A percentile compares a stretch with the other conserved stretches of the same genome.
Evolutionary conservation across 768 basidiomycete genomes (phyloP).

Genomic region (Lactarius tabidus): DNA sequence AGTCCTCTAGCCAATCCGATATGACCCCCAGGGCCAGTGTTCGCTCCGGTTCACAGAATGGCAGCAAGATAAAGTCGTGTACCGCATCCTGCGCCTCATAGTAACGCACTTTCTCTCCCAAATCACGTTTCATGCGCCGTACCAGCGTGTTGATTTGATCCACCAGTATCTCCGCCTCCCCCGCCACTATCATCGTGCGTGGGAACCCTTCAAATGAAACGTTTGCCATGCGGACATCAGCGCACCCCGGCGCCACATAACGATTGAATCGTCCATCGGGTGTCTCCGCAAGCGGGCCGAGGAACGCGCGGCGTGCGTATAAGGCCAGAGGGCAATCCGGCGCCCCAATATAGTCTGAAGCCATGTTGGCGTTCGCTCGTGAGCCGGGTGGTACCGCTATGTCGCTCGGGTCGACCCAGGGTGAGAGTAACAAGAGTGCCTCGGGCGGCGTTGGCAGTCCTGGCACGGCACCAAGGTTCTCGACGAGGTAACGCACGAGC

Average conservation of each 20-base stretch:
- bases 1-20: conserved; percentile 22
- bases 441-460: conserved; percentile 9
- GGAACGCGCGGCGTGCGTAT: conserved; percentile 17
- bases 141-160: conserved; percentile 35
- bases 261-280: conserved; percentile 7
- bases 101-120: conserved; percentile 32
- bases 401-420: conserved; percentile 16
- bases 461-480: background rate
- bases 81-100: conserved; percentile 32
- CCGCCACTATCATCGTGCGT: conserved; percentile 33
- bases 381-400: conserved; percentile 10
- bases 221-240: conserved; percentile 25
- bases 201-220: conserved; percentile 33
- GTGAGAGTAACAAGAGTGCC: conserved; percentile 16
- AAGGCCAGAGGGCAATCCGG: conserved; percentile 4
- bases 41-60: conserved; percentile 30
- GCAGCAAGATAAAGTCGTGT: conserved; percentile 30
- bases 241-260: conserved; percentile 5
- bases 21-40: conserved; percentile 25
- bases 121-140: conserved; percentile 32
- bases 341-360: conserved; percentile 13
- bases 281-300: conserved; percentile 17
- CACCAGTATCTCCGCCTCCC: conserved; percentile 34
- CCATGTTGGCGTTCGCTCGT: conserved; percentile 14
- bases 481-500: conserved; percentile 54